Base-by-base conservation (phyloP, 768 basidiomycete genomes). In the Collybiopsis confluens region DNA sequence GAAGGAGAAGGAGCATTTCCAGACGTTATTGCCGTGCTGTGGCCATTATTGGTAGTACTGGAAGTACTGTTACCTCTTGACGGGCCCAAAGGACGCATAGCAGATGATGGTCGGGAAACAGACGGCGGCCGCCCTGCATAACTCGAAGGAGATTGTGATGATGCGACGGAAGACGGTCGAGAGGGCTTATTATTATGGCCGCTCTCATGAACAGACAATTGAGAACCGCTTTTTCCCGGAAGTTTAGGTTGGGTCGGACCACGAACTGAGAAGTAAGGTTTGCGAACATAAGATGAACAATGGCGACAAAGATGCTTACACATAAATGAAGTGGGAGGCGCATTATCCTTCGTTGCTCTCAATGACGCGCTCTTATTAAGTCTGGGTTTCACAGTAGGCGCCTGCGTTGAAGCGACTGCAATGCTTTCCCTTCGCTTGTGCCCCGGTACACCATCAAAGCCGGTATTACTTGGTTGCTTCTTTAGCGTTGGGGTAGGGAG, bases 341-440 rank as follows among this genome's bases (percentile, higher is more conserved):
- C 71, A 26, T 71, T 73, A 54, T 83, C 78, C 67, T 88, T 87
- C 61, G 79, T 75, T 8, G 70, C 76, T 16, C 88, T 73, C 57
- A 92, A 62, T 2, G 85, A 80, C 0, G 90, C 86, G 36, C 89
- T 89, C 61, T 86, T 90, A n/a, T 90, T 90, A 69, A 86, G 69
- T 55, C 88, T 77, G 2, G 91, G 91, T 0, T 82, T 75, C 9
- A 91, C 73, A 4, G 67, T 72, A 1, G 91, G 91, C 2, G 88
- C 78, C 36, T 73, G 77, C 13, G 79, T 78, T 36, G 83, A 85
- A 16, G 85, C 77, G 8, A 93, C 91, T 5, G 81, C 66, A 57
- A 93, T 84, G 13, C 80, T 81, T 63, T 90, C 88, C 24, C 86
- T 72, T 52, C 90, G 76, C 68, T 92, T 92, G 62, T 93, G 90